Base-by-base conservation (phyloP, 208 protist species). In the Ichthyophonus hoferi region DNA sequence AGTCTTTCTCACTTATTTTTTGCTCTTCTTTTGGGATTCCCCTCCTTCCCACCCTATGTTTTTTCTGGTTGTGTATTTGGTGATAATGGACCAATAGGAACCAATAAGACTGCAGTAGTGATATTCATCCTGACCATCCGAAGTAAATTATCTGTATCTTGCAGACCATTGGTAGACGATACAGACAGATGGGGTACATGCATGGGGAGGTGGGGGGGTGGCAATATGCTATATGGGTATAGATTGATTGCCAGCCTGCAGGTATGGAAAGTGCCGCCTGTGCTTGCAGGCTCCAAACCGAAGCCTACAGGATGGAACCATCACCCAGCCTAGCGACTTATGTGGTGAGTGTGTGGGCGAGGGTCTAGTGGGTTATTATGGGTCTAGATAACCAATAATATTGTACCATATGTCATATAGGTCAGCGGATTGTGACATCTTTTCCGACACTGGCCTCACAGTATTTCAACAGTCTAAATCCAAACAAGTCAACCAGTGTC, bases 341-440 rank as follows among this genome's bases (percentile, higher is more conserved):
- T 67, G 50, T 24, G 50, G 50, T 67, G 50, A 24, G 50, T 67
- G 50, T 67, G 50, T 67, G 24, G 7, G 50, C 14, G 50, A 67
- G 50, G 50, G 50, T 24, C 14, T 67, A 24, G 50, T 7, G 14
- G 50, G 50, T 67, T 7, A 24, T 7, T 67, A 67, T 67, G 24
- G 50, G 50, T 24, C 50, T 67, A 24, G 24, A 67, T 67, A 24
- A 24, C 50, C 50, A 67, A 24, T 7, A 7, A 67, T 67, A 24
- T 7, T 67, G 24, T 67, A 67, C 50, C 50, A n/a, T 67, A 24
- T 7, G 50, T 7, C 14, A 24, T 67, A 24, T 24, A 35, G 89
- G 89, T 7, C 88, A 91, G 41, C 86, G 90, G 33, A 91, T 91
- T 42, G 90, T 91, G 2, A 91, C 90, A n/a, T 91, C 90, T 0